These are phyloP conservation scores for Parathielavia hyrcaniae DNA, from an alignment of 495 filamentous ascomycete species.

Conservation along the genomic window DNA sequence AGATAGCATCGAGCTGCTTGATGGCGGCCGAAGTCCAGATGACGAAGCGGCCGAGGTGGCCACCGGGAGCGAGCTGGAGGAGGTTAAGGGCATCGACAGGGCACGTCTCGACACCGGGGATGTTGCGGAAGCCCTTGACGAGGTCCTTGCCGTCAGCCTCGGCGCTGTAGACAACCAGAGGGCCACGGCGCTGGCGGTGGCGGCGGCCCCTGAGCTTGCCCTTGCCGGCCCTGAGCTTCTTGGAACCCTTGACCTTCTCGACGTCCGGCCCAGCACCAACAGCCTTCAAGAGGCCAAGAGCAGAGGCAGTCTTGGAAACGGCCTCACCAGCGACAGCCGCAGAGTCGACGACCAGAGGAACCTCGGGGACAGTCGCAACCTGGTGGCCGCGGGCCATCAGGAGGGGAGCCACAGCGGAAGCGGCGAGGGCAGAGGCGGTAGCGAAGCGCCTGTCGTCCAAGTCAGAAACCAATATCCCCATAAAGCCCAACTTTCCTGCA, in stretches of 20 bases:
- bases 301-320: slow-evolving; percentile 82
- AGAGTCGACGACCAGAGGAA: slow-evolving; percentile 90
- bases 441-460: slow-evolving; percentile 70
- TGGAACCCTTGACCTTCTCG: slow-evolving; percentile 85
- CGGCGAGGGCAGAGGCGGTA: slow-evolving; percentile 92
- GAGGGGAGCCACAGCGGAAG: slow-evolving; percentile 88
- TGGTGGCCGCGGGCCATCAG: slow-evolving; percentile 96
- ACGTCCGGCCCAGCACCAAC: slow-evolving; percentile 86
- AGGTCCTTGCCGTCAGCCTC: slow-evolving; percentile 89
- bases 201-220: slow-evolving; percentile 94
- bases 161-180: slow-evolving; percentile 91
- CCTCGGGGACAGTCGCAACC: slow-evolving; percentile 84
- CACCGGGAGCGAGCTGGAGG: slow-evolving; percentile 96
- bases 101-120: slow-evolving; percentile 95
- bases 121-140: slow-evolving; percentile 90
- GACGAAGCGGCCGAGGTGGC: slow-evolving; percentile 97
- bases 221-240: slow-evolving; percentile 95
- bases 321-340: slow-evolving; percentile 71
- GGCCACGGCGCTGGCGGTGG: slow-evolving; percentile 93
- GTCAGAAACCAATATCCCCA: slow-evolving; percentile 8
- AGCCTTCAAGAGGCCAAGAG: slow-evolving; percentile 76
- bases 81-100: slow-evolving; percentile 95
- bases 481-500: slow-evolving; percentile 12
- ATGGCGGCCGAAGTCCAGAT: slow-evolving; percentile 98
- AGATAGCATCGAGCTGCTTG: slow-evolving; percentile 90